Percentiles rank a stretch among this genome's conserved stretches.
Conservation (phyloP, 129 eudicot species). For the Flaveria robusta region DNA sequence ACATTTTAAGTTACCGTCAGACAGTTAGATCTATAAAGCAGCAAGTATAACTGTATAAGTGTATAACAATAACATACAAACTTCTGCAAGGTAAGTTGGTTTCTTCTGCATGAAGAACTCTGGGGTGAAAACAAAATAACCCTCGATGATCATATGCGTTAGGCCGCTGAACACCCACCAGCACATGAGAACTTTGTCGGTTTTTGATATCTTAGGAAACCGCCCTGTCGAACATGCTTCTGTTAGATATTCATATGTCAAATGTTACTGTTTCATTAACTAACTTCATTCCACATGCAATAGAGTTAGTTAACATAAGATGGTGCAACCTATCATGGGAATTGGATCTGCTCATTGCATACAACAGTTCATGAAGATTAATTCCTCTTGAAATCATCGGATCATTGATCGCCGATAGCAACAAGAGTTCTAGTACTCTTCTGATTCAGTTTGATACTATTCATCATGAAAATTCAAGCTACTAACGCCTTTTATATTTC, state of each 20-base stretch:
- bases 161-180: conserved; percentile 97
- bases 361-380: too few relatives aligned
- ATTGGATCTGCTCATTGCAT: too few relatives aligned
- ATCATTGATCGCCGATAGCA: too few relatives aligned
- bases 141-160: conserved; percentile 85
- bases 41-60: neutral
- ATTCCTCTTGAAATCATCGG: too few relatives aligned
- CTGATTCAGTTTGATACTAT: neutral
- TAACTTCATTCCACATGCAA: neutral
- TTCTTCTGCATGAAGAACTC: conserved; percentile 63
- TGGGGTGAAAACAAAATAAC: conserved; percentile 87
- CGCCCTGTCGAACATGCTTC: conserved; percentile 44
- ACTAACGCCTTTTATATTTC: neutral
- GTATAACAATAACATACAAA: conserved; percentile 55
- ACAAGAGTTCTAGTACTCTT: too few relatives aligned
- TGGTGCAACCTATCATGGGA: neutral
- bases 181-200: conserved; percentile 82
- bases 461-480: conserved; percentile 6
- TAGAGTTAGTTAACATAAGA: neutral
- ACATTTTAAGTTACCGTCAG: neutral
- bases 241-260: too few relatives aligned
- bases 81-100: conserved; percentile 78
- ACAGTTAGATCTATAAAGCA: neutral
- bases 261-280: neutral
- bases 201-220: conserved; percentile 51